Percentiles rank a stretch among this genome's conserved stretches.
Evolutionary conservation across 2,329 filamentous ascomycete genomes (phyloP).

Genomic region (Cordyceps militaris): DNA sequence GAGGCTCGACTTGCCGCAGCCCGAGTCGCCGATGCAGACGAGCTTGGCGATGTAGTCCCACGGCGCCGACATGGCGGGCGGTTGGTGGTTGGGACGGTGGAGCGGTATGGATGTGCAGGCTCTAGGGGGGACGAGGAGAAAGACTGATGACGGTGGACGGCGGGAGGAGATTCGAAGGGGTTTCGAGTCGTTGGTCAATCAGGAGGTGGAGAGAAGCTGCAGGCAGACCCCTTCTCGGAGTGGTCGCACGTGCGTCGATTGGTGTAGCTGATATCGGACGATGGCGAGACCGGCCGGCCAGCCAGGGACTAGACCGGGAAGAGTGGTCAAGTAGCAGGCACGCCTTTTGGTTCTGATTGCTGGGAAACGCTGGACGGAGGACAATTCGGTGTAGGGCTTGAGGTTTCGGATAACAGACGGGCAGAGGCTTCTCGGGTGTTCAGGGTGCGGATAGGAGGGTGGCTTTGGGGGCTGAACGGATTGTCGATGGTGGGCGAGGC

Average conservation of each 20-base stretch:
- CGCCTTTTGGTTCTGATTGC: neutral
- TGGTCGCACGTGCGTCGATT: neutral
- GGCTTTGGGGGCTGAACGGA: neutral
- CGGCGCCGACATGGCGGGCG: constrained; percentile 53
- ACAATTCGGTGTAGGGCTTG: neutral
- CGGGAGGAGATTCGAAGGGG: neutral
- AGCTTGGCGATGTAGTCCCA: constrained; percentile 99
- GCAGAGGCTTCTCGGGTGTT: too few species aligned
- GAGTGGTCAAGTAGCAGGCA: neutral
- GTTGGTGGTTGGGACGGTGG: neutral
- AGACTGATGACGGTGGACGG: neutral
- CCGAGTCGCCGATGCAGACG: constrained; percentile 93
- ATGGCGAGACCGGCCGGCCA: neutral
- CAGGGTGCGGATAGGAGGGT: too few species aligned
- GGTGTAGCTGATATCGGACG: neutral
- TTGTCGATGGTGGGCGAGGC: neutral
- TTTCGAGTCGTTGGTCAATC: neutral
- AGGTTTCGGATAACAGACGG: neutral
- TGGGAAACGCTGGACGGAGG: neutral
- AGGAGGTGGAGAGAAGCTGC: neutral
- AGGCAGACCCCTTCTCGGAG: neutral
- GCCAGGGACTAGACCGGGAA: too few species aligned
- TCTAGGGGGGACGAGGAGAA: neutral
- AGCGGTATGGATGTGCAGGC: neutral
- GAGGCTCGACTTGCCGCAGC: constrained; percentile 89